These are phyloP conservation scores for Strigomonas culicis DNA, from an alignment of 208 protist genomes.

Conservation along the genomic window DNA sequence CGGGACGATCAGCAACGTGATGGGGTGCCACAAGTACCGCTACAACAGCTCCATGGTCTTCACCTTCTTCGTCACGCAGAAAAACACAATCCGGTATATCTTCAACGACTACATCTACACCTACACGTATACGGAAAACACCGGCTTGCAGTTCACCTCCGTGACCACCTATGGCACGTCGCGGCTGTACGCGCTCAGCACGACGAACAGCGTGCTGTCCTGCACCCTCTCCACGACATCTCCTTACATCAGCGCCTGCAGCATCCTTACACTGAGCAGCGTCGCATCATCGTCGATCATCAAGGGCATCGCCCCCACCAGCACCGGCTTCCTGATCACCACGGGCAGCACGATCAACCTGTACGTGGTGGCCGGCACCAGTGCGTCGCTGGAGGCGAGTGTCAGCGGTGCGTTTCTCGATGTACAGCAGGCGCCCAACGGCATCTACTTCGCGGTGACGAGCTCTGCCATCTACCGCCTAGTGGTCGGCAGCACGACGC, in stretches of 20 bases:
- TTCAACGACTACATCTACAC: constrained; percentile 3
- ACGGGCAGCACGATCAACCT: constrained; percentile 15
- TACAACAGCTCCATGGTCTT: constrained; percentile 17
- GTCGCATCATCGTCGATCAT: neutral
- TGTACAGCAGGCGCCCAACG: constrained; percentile 7
- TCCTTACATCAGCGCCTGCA: neutral
- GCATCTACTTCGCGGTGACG: constrained; percentile 19
- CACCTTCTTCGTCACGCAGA: constrained; percentile 12
- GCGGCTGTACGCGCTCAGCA: constrained; percentile 19
- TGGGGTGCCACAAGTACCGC: constrained; percentile 1
- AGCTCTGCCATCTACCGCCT: constrained; percentile 24
- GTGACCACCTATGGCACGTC: neutral
- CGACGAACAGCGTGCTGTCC: constrained; percentile 5
- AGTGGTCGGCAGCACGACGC: constrained; percentile 1
- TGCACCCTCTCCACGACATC: constrained; percentile 12
- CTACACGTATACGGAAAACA: neutral
- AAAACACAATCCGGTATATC: constrained; percentile 11
- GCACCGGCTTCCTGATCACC: constrained; percentile 20
- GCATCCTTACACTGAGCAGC: neutral
- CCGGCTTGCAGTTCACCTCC: neutral
- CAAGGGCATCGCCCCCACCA: constrained; percentile 19
- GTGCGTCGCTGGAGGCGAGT: constrained; percentile 5
- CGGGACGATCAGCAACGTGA: neutral
- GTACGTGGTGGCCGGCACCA: constrained; percentile 24
- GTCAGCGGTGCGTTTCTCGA: constrained; percentile 5